Evolutionary conservation across 2,329 filamentous ascomycete genomes (phyloP).

Genomic region (Raffaelea albimanens): DNA sequence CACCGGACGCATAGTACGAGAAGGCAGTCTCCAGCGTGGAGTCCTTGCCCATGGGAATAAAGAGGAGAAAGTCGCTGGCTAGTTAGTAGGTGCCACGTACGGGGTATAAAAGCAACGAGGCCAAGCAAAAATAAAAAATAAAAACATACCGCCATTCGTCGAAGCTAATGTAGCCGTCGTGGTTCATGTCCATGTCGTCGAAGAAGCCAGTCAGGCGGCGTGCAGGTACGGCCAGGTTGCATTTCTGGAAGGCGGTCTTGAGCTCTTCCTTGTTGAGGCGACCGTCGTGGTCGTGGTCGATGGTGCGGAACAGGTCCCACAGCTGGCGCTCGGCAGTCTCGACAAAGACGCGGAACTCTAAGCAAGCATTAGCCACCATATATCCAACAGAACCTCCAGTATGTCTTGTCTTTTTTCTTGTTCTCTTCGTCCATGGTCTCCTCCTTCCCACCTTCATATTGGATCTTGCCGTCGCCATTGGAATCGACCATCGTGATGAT

Average conservation of each 20-base stretch:
- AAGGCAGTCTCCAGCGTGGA: slow-evolving; percentile 73
- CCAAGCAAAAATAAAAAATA: not conserved
- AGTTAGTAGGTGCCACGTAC: not conserved
- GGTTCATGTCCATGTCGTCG: slow-evolving; percentile 77
- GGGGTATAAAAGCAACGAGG: slow-evolving; percentile 5
- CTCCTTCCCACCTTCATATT: slow-evolving; percentile 64
- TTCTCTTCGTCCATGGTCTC: slow-evolving; percentile 4
- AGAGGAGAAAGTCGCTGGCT: slow-evolving; percentile 79
- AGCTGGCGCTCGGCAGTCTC: slow-evolving; percentile 80
- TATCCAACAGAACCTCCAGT: not conserved
- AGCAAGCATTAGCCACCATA: not conserved
- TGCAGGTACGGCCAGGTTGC: slow-evolving; percentile 69
- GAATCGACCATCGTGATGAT: slow-evolving; percentile 75
- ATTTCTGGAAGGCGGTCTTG: slow-evolving; percentile 63
- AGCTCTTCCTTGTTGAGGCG: slow-evolving; percentile 83
- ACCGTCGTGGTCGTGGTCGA: slow-evolving; percentile 79
- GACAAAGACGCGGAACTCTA: slow-evolving; percentile 87
- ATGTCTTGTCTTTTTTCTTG: not conserved
- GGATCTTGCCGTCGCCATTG: slow-evolving; percentile 80
- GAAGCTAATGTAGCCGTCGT: slow-evolving; percentile 81
- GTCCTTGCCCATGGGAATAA: slow-evolving; percentile 61
- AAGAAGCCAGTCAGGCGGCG: slow-evolving; percentile 80
- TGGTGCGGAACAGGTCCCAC: slow-evolving; percentile 69
- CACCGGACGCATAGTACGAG: slow-evolving; percentile 83
- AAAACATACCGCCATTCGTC: slow-evolving; percentile 87